These are phyloP conservation scores for Gossypium mustelinum DNA, from an alignment of 345 rosid species.

Conservation along the genomic window DNA sequence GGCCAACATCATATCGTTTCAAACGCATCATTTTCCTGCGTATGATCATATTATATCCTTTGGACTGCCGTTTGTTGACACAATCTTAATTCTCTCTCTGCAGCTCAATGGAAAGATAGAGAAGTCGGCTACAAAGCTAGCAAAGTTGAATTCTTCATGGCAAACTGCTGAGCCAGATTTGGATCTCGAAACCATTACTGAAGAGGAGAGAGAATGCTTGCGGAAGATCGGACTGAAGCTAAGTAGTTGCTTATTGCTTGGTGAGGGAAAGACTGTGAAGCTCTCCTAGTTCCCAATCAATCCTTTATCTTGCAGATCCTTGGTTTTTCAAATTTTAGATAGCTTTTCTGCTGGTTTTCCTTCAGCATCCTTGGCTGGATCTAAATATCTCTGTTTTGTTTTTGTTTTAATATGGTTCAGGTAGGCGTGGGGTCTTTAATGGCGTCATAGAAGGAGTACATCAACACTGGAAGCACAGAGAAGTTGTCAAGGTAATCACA, in stretches of 20 bases:
- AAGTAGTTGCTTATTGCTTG: conserved; percentile 61
- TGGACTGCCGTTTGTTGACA: conserved; percentile 9
- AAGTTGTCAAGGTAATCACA: conserved; percentile 72
- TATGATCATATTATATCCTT: conserved; percentile 18
- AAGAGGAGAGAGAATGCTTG: conserved; percentile 76
- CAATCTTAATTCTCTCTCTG: conserved; percentile 20
- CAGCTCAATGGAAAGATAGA: conserved; percentile 67
- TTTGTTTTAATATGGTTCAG: conserved; percentile 33
- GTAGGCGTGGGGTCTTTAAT: conserved; percentile 78
- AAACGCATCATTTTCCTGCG: neutral
- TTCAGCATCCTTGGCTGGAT: neutral
- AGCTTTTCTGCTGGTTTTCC: neutral
- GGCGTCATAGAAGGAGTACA: conserved; percentile 85
- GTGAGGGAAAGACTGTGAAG: conserved; percentile 33
- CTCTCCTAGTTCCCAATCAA: conserved; percentile 8
- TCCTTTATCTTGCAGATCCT: neutral
- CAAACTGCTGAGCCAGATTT: conserved; percentile 42
- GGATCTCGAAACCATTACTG: conserved; percentile 62
- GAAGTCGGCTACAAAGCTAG: conserved; percentile 43
- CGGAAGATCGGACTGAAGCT: conserved; percentile 65
- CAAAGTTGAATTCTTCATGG: conserved; percentile 51
- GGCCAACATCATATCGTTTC: neutral
- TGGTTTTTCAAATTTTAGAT: neutral
- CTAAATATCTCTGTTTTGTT: neutral
- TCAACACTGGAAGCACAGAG: conserved; percentile 93